These are phyloP conservation scores for Litchi chinensis DNA, from an alignment of 345 rosid genomes.

Conservation along the genomic window DNA sequence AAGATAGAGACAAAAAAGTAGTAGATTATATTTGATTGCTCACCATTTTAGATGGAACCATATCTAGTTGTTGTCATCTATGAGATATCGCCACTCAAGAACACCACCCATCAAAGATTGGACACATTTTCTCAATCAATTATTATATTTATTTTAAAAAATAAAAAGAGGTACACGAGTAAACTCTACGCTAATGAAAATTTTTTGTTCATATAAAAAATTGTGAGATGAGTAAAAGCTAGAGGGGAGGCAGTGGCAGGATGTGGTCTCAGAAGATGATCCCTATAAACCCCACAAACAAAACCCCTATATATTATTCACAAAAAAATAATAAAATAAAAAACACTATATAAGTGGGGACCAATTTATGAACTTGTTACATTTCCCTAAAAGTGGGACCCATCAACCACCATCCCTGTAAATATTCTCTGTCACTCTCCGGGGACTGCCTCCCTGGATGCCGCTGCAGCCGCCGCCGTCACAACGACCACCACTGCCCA, in stretches of 20 bases:
- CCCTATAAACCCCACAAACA: constrained; percentile 17
- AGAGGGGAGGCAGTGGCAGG: constrained; percentile 7
- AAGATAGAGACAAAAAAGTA: constrained; percentile 2
- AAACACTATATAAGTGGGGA: neutral
- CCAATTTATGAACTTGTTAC: neutral
- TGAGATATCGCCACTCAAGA: neutral
- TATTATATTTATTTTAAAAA: neutral
- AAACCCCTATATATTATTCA: neutral
- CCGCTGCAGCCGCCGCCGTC: neutral
- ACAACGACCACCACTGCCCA: neutral
- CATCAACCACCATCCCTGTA: neutral
- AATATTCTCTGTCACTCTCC: neutral
- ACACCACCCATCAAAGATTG: neutral
- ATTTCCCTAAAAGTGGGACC: neutral
- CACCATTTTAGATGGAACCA: neutral
- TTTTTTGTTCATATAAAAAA: neutral
- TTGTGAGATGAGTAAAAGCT: neutral
- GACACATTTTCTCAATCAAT: neutral
- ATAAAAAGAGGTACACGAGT: neutral
- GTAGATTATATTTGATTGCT: neutral
- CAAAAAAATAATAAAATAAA: too few species aligned
- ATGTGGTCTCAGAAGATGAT: constrained; percentile 17
- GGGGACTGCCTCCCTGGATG: neutral
- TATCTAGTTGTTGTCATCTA: constrained; percentile 3
- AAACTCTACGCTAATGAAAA: constrained; percentile 16